Percentiles rank a stretch among this genome's conserved stretches.
These are phyloP conservation scores for Metarhizium rileyi DNA, from an alignment of 2,329 filamentous ascomycete species.

Conservation along the genomic window DNA sequence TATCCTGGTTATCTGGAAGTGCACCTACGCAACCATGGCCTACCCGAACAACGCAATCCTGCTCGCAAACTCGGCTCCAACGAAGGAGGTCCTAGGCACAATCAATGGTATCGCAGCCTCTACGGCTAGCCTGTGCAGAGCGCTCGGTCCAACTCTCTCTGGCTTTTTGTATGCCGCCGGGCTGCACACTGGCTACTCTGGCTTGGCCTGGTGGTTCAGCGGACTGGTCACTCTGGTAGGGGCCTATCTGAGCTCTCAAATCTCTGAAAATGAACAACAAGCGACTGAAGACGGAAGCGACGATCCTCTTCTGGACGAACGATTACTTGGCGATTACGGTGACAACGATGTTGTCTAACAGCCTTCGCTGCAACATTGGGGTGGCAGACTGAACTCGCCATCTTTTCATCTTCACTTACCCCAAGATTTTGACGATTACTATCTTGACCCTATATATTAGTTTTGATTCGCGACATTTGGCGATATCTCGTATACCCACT, in stretches of 20 bases:
- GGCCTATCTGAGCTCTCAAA: slow-evolving; percentile 63
- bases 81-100: slow-evolving; percentile 73
- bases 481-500: neutral
- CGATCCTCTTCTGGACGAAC: slow-evolving; percentile 23
- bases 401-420: neutral
- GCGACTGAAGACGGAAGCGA: slow-evolving; percentile 32
- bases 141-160: slow-evolving; percentile 80
- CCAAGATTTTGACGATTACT: neutral
- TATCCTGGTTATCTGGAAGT: slow-evolving; percentile 76
- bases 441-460: neutral
- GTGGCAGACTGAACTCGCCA: too few species aligned
- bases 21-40: slow-evolving; percentile 81
- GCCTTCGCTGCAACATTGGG: neutral
- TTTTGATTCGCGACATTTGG: neutral
- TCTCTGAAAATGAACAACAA: slow-evolving; percentile 52
- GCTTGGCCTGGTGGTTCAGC: slow-evolving; percentile 88
- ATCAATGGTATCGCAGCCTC: slow-evolving; percentile 91
- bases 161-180: slow-evolving; percentile 78
- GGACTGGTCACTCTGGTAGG: slow-evolving; percentile 67
- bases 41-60: slow-evolving; percentile 88
- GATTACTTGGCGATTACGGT: slow-evolving; percentile 18
- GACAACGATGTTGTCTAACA: slow-evolving; percentile 22
- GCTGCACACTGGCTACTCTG: slow-evolving; percentile 70
- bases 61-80: slow-evolving; percentile 78
- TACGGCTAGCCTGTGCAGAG: slow-evolving; percentile 78